Evolutionary conservation across 2,329 filamentous ascomycete genomes (phyloP).

Genomic region (Pseudocercospora pini-densiflorae): DNA sequence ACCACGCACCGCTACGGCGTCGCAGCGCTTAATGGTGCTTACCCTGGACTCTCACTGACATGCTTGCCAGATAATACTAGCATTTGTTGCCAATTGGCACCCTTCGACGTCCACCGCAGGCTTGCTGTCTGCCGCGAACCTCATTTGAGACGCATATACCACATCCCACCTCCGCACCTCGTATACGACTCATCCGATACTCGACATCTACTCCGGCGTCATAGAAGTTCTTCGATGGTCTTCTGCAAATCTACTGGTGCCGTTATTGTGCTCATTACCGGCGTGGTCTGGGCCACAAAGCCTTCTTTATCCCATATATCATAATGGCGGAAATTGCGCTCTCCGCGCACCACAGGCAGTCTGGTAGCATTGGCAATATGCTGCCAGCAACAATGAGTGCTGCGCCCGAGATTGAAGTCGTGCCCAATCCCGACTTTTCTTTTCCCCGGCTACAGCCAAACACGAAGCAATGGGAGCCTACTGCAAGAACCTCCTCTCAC

Average conservation of each 20-base stretch:
- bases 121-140: conserved; percentile 8
- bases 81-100: conserved; percentile 14
- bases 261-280: conserved; percentile 1
- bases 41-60: conserved; percentile 12
- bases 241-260: neutral
- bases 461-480: conserved; percentile 27
- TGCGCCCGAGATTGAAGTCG: conserved; percentile 45
- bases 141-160: conserved; percentile 2
- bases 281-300: conserved; percentile 8
- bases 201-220: neutral
- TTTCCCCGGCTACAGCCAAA: conserved; percentile 49
- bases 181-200: neutral
- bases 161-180: neutral
- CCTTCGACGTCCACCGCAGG: neutral
- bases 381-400: conserved; percentile 38
- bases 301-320: conserved; percentile 6
- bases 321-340: conserved; percentile 37
- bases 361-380: conserved; percentile 43
- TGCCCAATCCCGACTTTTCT: conserved; percentile 54
- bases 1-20: conserved; percentile 10
- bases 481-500: conserved; percentile 13
- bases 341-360: conserved; percentile 31
- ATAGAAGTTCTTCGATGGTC: neutral
- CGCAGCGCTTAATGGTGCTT: conserved; percentile 11
- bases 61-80: conserved; percentile 17